Percentiles rank a stretch among this genome's conserved stretches.
phyloP scores from a whole-genome alignment of 306 rosid species.

The Sindora glabra region DNA sequence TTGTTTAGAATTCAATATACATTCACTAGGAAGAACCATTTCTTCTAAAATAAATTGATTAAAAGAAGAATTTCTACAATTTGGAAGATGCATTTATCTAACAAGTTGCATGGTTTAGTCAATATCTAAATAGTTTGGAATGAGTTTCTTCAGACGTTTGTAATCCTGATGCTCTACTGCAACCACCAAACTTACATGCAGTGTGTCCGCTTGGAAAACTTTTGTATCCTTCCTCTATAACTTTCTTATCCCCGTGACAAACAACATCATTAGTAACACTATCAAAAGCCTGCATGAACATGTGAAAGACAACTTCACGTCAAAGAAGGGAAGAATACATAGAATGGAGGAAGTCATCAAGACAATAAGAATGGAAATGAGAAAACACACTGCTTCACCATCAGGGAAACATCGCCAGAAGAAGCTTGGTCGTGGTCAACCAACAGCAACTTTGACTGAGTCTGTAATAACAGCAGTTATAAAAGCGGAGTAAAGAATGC shows the following conservation, averaged over 20 bases:
- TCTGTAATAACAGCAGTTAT: slow-evolving; percentile 21
- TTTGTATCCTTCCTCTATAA: slow-evolving; percentile 25
- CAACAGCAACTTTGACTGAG: slow-evolving; percentile 18
- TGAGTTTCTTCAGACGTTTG: no score
- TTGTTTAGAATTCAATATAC: no score
- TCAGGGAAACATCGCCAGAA: slow-evolving; percentile 25
- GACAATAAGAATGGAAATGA: background rate
- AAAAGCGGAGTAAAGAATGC: slow-evolving; percentile 2
- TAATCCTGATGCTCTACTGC: no score
- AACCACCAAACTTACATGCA: slow-evolving; percentile 26
- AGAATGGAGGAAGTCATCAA: background rate
- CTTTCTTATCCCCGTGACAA: slow-evolving; percentile 14
- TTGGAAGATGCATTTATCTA: no score
- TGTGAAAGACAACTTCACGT: no score
- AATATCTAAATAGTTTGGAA: no score
- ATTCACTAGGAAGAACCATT: no score
- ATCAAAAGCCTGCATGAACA: background rate
- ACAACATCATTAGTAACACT: background rate
- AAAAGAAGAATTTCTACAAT: no score
- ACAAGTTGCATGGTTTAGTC: no score
- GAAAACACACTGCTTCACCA: slow-evolving; percentile 11
- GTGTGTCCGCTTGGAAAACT: slow-evolving; percentile 37
- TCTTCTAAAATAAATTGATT: no score
- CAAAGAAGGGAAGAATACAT: background rate
- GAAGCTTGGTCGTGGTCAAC: slow-evolving; percentile 21